Evolutionary conservation across 345 rosid genomes (phyloP), one percentile per base, ranked within the genome.

Genomic region (Brassica juncea): DNA sequence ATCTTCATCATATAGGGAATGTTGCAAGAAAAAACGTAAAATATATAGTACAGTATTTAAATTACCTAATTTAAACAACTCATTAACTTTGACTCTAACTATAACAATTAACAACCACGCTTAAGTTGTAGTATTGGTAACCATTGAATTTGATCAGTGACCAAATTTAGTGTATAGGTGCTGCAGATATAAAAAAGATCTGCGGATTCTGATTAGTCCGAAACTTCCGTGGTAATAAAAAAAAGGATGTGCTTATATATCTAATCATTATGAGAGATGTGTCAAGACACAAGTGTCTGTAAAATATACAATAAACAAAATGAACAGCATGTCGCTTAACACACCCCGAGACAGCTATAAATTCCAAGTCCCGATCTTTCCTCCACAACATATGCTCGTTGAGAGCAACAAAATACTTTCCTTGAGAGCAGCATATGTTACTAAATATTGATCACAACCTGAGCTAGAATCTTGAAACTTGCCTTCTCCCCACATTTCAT

Each of bases 281-380:
- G 73, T 72, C 59, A 72, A 8, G 52, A 12, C 52, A 16, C 73
- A 42, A 79, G 69, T 72, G 70, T 68, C 2, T 2, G 71, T 60
- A 52, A 27, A 74, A 74, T 70, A 74, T 70, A 69, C 34, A 25
- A 27, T 63, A 65, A 69, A 54, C 21, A 57, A 70, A 75, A 55
- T 14, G 55, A 74, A 62, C 27, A 73, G 31, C 66, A 68, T 62
- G 72, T 73, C 44, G 9, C 72, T 52, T 63, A 62, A 60, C 23
- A 58, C 64, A n/a, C 54, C 15, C 65, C 74, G 9, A 52, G 35
- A 16, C 72, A 70, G 47, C 68, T 80, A 80, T 80, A 80, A 70
- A 75, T 65, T 70, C 25, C 16, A 75, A 64, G 39, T 21, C 75
- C 21, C 62, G 39, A 80, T 37, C 69, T 12, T 12, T 52, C 71